Conservation (phyloP, 306 rosid species). For the Albizia julibrissin region DNA sequence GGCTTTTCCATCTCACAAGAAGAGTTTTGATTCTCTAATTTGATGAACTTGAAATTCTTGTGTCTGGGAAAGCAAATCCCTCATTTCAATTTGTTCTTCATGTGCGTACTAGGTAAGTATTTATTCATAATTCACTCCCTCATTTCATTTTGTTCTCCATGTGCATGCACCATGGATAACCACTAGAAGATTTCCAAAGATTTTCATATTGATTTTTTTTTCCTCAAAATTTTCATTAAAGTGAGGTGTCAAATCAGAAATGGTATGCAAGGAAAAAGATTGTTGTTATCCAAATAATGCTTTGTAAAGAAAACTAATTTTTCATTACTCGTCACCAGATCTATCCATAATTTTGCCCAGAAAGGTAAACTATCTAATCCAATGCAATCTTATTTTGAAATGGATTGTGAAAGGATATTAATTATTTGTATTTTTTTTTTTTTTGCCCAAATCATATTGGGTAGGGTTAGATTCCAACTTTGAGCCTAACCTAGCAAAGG, state of each 20-base stretch:
- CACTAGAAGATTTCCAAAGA: background rate
- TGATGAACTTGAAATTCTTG: background rate
- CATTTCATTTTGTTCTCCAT: background rate
- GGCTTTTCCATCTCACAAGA: background rate
- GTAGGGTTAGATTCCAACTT: background rate
- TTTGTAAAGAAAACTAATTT: background rate
- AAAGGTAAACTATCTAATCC: background rate
- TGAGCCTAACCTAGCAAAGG: background rate
- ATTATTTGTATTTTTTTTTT: background rate
- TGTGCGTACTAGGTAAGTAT: background rate
- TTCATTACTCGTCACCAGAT: background rate
- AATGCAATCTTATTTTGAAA: background rate
- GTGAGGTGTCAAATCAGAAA: background rate
- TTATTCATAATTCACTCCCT: background rate
- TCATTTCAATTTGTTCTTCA: no score
- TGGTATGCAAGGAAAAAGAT: background rate
- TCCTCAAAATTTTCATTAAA: background rate
- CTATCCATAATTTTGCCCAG: background rate
- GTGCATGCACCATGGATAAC: background rate
- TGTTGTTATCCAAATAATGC: background rate
- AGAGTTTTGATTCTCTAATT: background rate
- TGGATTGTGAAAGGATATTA: background rate
- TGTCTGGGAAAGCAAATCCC: background rate
- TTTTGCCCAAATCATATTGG: background rate
- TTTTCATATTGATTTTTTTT: background rate